Percentiles rank a stretch among this genome's conserved stretches.
These are phyloP conservation scores for Curvularia hawaiiensis DNA, from an alignment of 2,329 filamentous ascomycete genomes.

Conservation along the genomic window DNA sequence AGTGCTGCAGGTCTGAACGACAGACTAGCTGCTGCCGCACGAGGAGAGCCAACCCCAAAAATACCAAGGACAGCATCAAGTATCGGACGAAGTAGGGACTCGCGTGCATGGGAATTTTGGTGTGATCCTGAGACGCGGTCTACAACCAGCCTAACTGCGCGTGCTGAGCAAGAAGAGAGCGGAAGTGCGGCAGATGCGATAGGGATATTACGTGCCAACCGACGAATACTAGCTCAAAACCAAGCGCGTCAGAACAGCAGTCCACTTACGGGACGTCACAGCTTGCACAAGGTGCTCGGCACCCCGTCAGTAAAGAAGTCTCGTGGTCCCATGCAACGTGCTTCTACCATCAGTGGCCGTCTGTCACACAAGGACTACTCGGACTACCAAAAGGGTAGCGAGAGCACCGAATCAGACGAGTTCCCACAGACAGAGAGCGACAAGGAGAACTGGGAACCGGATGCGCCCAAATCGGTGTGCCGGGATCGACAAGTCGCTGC, in stretches of 20 bases:
- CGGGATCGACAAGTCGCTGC: slow-evolving; percentile 26
- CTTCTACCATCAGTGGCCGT: slow-evolving; percentile 43
- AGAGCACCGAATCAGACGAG: slow-evolving; percentile 51
- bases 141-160: slow-evolving; percentile 69
- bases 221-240: slow-evolving; percentile 58
- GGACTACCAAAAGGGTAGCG: slow-evolving; percentile 24
- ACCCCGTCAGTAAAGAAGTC: slow-evolving; percentile 46
- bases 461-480: slow-evolving; percentile 39
- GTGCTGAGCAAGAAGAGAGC: slow-evolving; percentile 78
- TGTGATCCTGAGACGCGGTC: slow-evolving; percentile 81
- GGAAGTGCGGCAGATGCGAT: slow-evolving; percentile 84
- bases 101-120: slow-evolving; percentile 89
- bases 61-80: slow-evolving; percentile 57
- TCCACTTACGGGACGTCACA: slow-evolving; percentile 39
- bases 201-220: slow-evolving; percentile 74
- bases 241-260: slow-evolving; percentile 70
- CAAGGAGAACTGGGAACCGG: slow-evolving; percentile 87
- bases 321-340: slow-evolving; percentile 41
- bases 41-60: slow-evolving; percentile 40
- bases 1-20: slow-evolving; percentile 63
- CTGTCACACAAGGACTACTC: slow-evolving; percentile 36
- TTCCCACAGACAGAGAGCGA: slow-evolving; percentile 75
- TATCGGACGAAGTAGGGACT: slow-evolving; percentile 80
- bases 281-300: slow-evolving; percentile 36
- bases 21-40: slow-evolving; percentile 34